Conservation (phyloP, 768 basidiomycete genomes). For the Clathrus columnatus region DNA sequence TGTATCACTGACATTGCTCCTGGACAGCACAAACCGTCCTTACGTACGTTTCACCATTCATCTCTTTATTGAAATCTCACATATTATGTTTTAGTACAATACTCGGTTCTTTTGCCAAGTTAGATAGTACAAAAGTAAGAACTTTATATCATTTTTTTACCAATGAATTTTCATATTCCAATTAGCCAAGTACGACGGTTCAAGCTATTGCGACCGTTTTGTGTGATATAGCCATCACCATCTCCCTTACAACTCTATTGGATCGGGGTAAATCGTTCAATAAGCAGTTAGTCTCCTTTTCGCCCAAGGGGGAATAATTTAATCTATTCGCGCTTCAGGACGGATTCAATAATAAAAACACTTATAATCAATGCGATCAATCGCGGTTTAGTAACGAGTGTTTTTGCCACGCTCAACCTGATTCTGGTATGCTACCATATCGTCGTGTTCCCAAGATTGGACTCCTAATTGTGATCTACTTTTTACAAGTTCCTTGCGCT, state of each 20-base stretch:
- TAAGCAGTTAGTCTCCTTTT: not conserved
- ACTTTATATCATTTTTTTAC: not conserved
- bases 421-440: not conserved
- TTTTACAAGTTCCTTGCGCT: not conserved
- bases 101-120: not conserved
- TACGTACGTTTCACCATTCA: too few relatives aligned
- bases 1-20: not conserved
- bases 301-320: not conserved
- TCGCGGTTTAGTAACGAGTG: slow-evolving; percentile 3
- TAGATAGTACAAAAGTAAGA: not conserved
- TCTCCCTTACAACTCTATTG: not conserved
- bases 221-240: slow-evolving; percentile 4
- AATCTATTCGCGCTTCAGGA: not conserved
- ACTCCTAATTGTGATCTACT: not conserved
- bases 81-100: not conserved
- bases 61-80: too few relatives aligned
- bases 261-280: not conserved
- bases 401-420: not conserved
- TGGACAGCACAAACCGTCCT: not conserved
- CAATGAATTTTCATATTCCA: not conserved
- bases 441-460: not conserved
- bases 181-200: not conserved
- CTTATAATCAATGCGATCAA: slow-evolving; percentile 2
- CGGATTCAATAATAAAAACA: not conserved
- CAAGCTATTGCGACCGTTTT: not conserved